Base-by-base conservation (phyloP, 2,329 filamentous ascomycete species). In the Hypocrella siamensis region DNA sequence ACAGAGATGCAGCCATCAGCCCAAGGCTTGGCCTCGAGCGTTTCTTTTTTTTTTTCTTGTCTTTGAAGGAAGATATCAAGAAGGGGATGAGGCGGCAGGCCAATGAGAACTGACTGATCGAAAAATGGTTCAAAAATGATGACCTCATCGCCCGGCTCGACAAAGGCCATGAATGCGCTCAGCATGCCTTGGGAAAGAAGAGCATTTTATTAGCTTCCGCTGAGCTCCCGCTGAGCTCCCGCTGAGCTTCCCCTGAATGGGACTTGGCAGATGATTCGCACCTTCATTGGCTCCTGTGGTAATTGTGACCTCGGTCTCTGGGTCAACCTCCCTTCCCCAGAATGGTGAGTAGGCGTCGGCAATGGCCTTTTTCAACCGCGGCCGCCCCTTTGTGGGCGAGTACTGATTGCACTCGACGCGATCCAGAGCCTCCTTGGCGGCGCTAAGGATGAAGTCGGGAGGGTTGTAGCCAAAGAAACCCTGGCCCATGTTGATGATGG, bases 101-200 rank as follows among this genome's bases (percentile, higher is more conserved):
- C 16, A 17, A 17, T 3, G 15, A 9, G 15, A 8, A 28, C 49
- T 35, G 31, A 82, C 75, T 98, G 90, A 57, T 98, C 90, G 52
- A 96, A 98, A 60, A 94, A 98, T 9, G 90, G 90, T 61, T 98
- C 90, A 52, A 98, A 94, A 35, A 98, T 71, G 42, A 98, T 94
- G 42, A 94, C 90, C 56, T 98, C 90, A 49, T 98, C 90, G 10
- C 84, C 90, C 1, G 73, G 70, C 56, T 98, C 90, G 36, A 98
- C 75, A 46, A 98, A 98, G 3, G 72, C 90, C 90, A 98, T 96
- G 50, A 98, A 96, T 0, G 86, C 90, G 50, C 82, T 88, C 41
- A 98, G 65, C 84, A 96, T 96, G 46, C 83, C 44, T 46, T n/a
- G n/a, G n/a, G n/a, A n/a, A n/a, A n/a, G n/a, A n/a, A n/a, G n/a